Conservation (phyloP, 2,329 filamentous ascomycete genomes). For the Arthrobotrys sinensis region DNA sequence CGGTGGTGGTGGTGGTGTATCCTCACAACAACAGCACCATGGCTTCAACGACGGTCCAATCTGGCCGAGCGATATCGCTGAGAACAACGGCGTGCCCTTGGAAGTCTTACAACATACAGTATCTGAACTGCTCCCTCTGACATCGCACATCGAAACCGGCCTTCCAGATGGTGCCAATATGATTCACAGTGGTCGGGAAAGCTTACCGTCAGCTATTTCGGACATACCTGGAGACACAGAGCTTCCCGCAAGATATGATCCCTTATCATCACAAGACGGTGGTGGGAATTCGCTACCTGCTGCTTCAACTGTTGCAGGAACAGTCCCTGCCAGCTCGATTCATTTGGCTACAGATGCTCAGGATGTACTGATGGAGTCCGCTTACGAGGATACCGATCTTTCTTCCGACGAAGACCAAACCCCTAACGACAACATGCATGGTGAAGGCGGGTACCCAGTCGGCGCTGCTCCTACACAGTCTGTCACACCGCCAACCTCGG, state of each 20-base stretch:
- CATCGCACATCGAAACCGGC: neutral
- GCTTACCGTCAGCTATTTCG: neutral
- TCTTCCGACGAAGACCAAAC: constrained; percentile 42
- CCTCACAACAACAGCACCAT: constrained; percentile 22
- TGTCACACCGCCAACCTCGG: neutral
- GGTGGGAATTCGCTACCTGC: neutral
- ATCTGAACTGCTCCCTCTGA: neutral
- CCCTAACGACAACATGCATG: constrained; percentile 1
- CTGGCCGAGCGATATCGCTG: constrained; percentile 9
- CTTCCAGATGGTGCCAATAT: constrained; percentile 22
- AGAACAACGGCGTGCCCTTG: constrained; percentile 24
- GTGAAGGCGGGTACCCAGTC: constrained; percentile 6
- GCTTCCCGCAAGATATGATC: constrained; percentile 2
- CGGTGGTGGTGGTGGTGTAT: constrained; percentile 38
- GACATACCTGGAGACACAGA: constrained; percentile 10
- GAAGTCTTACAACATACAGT: neutral
- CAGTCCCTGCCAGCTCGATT: neutral
- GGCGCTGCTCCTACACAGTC: constrained; percentile 5
- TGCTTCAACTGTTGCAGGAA: neutral
- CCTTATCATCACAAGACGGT: constrained; percentile 21
- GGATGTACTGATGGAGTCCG: constrained; percentile 43
- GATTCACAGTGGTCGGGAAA: constrained; percentile 15
- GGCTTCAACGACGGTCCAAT: neutral
- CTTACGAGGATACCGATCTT: constrained; percentile 40
- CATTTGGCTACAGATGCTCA: neutral